phyloP scores from a whole-genome alignment of 768 basidiomycete genomes.

The Tephrocybe rancida region DNA sequence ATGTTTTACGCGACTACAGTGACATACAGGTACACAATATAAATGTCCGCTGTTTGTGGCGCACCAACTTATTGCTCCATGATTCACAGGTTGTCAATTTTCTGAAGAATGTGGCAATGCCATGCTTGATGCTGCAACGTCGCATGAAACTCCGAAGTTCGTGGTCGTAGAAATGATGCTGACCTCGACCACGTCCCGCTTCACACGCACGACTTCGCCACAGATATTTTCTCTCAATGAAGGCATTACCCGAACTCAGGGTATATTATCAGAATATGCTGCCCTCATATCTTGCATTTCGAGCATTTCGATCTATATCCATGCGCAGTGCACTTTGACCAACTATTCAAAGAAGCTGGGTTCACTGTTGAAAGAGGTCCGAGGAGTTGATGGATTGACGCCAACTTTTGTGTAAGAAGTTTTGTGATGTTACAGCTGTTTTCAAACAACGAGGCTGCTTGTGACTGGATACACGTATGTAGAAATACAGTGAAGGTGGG shows the following conservation, averaged over 20 bases:
- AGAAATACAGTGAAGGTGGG: too few species aligned
- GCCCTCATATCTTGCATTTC: not conserved
- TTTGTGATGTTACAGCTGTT: too few species aligned
- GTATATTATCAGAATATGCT: not conserved
- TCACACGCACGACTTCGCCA: constrained; percentile 8
- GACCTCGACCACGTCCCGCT: constrained; percentile 1
- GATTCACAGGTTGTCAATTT: constrained; percentile 11
- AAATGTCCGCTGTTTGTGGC: too few species aligned
- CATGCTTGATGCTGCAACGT: constrained; percentile 5
- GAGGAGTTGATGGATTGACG: constrained; percentile 6
- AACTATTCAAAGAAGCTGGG: constrained; percentile 6
- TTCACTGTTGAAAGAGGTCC: constrained; percentile 3
- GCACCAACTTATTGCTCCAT: too few species aligned
- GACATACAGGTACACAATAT: too few species aligned
- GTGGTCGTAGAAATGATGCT: constrained; percentile 10
- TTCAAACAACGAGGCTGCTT: too few species aligned
- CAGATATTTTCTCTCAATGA: constrained; percentile 10
- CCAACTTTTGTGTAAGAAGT: not conserved
- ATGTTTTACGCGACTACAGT: too few species aligned
- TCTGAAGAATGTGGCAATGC: constrained; percentile 10
- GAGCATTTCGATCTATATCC: too few species aligned
- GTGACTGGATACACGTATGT: too few species aligned
- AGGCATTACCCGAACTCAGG: constrained; percentile 11
- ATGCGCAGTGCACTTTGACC: not conserved
- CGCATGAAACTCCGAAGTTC: constrained; percentile 3